Base-by-base conservation (phyloP, 345 rosid species). In the Gynandropsis gynandra region DNA sequence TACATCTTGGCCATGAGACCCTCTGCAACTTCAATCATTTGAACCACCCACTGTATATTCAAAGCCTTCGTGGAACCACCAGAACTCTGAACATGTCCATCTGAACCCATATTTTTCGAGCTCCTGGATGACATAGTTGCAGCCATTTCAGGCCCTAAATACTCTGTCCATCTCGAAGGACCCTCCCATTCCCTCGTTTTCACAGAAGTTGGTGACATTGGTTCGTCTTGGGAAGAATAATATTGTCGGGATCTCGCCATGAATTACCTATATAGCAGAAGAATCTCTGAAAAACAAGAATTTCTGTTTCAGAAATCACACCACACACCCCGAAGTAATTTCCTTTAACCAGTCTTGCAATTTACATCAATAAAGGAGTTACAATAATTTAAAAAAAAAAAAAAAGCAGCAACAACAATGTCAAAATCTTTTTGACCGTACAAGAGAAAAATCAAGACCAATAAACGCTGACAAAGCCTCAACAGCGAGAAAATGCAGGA, bases 1-100 rank as follows among this genome's bases (percentile, higher is more conserved):
- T 92, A 83, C 87, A 92, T 88, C 73, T 88, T 92, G 53, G 95
- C 89, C 98, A 88, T 87, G 45, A 92, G 79, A 29, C 98, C 98
- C 0, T 87, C 95, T 0, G 97, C 97, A 59, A 92, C 97, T 66
- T 83, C 90, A 41, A 83, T 74, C 54, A 92, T 94, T 56, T 88
- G 97, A 56, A 76, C 75, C 0, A 88, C 83, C 97, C 96, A 88
- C 52, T 78, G 94, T 76, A 92, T 74, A 72, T 87, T 88, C 80
- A 92, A 63, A 64, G 94, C 90, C 80, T 78, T 92, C 6, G 76
- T 76, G 52, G 86, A 79, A 35, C 80, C 87, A 49, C 74, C 73
- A 2, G 76, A 71, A 54, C 60, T 78, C 70, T 72, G 92, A 51
- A 59, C 73, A 63, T 81, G 81, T 35, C 84, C 96, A 67, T 87